Evolutionary conservation across 495 filamentous ascomycete species (phyloP).

Genomic region (Chaetomium fimeti): DNA sequence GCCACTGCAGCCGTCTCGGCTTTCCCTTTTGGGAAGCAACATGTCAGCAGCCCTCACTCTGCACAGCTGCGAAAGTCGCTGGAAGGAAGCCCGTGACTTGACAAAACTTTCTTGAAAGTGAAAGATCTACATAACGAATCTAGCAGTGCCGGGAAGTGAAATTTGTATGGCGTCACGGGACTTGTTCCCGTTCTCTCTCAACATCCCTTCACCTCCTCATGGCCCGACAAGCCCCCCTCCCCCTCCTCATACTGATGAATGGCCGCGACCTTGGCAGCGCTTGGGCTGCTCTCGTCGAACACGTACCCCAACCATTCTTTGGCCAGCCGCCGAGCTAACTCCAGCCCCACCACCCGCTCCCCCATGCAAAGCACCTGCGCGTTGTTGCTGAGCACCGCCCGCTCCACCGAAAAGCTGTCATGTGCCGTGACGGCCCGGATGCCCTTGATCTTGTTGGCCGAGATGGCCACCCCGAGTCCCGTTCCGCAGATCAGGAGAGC

Average conservation of each 20-base stretch:
- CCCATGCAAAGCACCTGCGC: constrained; percentile 88
- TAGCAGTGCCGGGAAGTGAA: too few relatives aligned
- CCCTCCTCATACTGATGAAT: constrained; percentile 69
- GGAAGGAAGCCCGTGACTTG: too few relatives aligned
- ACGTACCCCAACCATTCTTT: constrained; percentile 80
- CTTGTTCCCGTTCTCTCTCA: constrained; percentile 2
- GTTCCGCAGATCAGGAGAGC: constrained; percentile 86
- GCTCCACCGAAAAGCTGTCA: constrained; percentile 80
- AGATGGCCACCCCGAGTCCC: constrained; percentile 80
- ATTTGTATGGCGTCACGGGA: too few relatives aligned
- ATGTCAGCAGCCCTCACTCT: too few relatives aligned
- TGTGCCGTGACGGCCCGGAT: constrained; percentile 84
- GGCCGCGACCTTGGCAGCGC: constrained; percentile 70
- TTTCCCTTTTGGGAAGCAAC: constrained; percentile 21
- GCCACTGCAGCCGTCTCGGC: constrained; percentile 6
- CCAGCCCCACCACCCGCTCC: constrained; percentile 77
- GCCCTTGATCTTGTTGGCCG: constrained; percentile 82
- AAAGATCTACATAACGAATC: too few relatives aligned
- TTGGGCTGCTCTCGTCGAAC: constrained; percentile 71
- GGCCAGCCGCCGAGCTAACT: constrained; percentile 72
- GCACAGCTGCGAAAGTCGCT: too few relatives aligned
- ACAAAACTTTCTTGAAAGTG: too few relatives aligned
- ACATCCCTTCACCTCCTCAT: constrained; percentile 29
- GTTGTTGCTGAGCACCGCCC: constrained; percentile 78
- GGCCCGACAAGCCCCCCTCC: constrained; percentile 30